These are phyloP conservation scores for Saitoella complicata DNA, from an alignment of 805 yeast genomes.

Conservation along the genomic window DNA sequence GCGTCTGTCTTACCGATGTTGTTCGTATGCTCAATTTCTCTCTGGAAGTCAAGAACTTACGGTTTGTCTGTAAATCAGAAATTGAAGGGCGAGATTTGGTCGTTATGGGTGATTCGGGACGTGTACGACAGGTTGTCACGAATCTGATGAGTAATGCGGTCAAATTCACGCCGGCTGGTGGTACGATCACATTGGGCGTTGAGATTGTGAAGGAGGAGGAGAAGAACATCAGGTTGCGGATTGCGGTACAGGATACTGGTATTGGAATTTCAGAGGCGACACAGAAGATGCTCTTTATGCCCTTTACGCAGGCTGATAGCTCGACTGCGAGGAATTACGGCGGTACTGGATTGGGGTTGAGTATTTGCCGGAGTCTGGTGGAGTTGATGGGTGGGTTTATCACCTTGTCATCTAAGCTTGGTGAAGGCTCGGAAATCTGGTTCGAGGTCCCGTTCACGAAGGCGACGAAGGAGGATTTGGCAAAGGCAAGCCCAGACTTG, in stretches of 20 bases:
- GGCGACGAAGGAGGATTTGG: background rate
- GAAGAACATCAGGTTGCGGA: background rate
- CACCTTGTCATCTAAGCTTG: constrained; percentile 1
- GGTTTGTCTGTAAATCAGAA: background rate
- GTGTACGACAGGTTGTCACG: constrained; percentile 3
- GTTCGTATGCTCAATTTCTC: background rate
- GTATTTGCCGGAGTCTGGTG: constrained; percentile 4
- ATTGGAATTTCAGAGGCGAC: constrained; percentile 3
- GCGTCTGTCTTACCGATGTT: constrained; percentile 1
- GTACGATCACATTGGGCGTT: constrained; percentile 1
- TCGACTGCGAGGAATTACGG: constrained; percentile 6
- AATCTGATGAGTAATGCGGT: constrained; percentile 5
- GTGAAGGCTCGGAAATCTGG: constrained; percentile 5
- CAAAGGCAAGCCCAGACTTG: background rate
- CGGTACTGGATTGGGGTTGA: constrained; percentile 7
- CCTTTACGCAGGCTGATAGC: constrained; percentile 4
- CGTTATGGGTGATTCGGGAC: constrained; percentile 3
- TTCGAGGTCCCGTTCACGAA: constrained; percentile 3
- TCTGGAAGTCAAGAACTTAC: constrained; percentile 1
- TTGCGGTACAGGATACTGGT: constrained; percentile 5
- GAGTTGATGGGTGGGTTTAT: constrained; percentile 6
- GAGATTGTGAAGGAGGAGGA: background rate
- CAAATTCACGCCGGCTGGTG: constrained; percentile 4
- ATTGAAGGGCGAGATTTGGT: background rate
- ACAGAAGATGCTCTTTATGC: background rate